phyloP scores from a whole-genome alignment of 768 basidiomycete species.

The Trametes cingulata region DNA sequence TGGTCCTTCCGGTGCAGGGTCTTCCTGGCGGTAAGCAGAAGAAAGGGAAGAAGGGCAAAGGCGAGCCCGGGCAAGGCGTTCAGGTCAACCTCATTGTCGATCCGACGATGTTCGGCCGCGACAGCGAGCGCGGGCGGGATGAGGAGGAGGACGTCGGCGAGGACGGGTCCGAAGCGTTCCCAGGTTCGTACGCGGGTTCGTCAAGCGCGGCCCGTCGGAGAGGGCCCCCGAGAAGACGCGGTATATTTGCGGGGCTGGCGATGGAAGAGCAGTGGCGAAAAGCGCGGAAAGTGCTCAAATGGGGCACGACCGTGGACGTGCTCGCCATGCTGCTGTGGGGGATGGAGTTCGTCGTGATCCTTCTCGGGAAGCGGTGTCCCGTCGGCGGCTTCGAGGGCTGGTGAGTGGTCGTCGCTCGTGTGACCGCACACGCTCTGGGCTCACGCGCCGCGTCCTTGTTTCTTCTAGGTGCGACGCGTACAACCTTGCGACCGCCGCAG shows the following conservation, averaged over 20 bases:
- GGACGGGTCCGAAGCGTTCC: slow-evolving; percentile 39
- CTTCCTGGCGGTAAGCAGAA: slow-evolving; percentile 47
- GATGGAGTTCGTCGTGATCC: slow-evolving; percentile 56
- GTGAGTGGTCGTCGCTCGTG: slow-evolving; percentile 39
- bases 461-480: slow-evolving; percentile 68
- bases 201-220: slow-evolving; percentile 31
- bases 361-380: slow-evolving; percentile 65
- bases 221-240: slow-evolving; percentile 42
- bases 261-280: slow-evolving; percentile 64
- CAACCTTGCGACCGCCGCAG: slow-evolving; percentile 63
- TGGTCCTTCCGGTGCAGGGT: slow-evolving; percentile 65
- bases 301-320: slow-evolving; percentile 51
- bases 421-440: not conserved
- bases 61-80: slow-evolving; percentile 41
- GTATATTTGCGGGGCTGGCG: slow-evolving; percentile 59
- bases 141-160: slow-evolving; percentile 40
- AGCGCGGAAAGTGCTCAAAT: slow-evolving; percentile 56
- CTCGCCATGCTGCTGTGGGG: slow-evolving; percentile 54
- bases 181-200: slow-evolving; percentile 25
- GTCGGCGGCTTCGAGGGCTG: slow-evolving; percentile 63
- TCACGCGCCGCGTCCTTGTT: slow-evolving; percentile 2
- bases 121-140: slow-evolving; percentile 32
- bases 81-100: slow-evolving; percentile 78
- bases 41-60: slow-evolving; percentile 40
- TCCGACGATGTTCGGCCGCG: slow-evolving; percentile 52